Evolutionary conservation across 2,329 filamentous ascomycete genomes (phyloP), one percentile per base, ranked within the genome.

Genomic region (Nectriaceae sp.): DNA sequence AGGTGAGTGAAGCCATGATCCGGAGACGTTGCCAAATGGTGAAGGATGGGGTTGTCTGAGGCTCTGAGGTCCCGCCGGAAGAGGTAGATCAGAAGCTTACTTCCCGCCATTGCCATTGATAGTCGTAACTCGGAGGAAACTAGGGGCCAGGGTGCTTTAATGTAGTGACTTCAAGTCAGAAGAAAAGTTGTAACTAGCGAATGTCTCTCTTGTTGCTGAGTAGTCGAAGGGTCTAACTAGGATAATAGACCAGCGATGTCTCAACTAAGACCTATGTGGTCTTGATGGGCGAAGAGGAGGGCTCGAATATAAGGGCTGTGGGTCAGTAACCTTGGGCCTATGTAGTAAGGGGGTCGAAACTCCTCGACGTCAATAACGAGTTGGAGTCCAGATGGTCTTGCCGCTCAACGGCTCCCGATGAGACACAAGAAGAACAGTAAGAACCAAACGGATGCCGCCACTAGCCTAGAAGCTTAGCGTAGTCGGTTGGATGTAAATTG

Each of bases 31-130:
- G 71, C 71, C 42, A 79, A 72, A 59, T 69, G 77, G 62, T 89
- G 76, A 18, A 93, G 77, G 36, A 91, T 76, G 1, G 88, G 88
- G 61, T 92, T 92, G 68, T 93, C 89, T 21, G 80, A 75, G 21
- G 88, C 74, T 51, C 89, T 85, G 18, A 91, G 75, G 64, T 93
- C 89, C 56, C 85, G 82, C 38, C 88, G 82, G 29, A 92, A 68
- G 19, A 92, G 66, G 62, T 90, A 91, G 46, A 93, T 75, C 43
- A 91, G 71, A 20, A 89, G 75, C 24, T 78, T 81, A 24, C 60
- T 61, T 31, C 62, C 55, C 39, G 64, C 50, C 70, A 73, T 73
- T 35, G 36, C 33, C 5, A 19, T 16, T 10, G 33, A 10, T 19
- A 8, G 33, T 36, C 8, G 8, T n/a, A 29, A 13, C 24, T 29